Conservation (phyloP, 2,329 filamentous ascomycete genomes). For the Neonectria coccinea region DNA sequence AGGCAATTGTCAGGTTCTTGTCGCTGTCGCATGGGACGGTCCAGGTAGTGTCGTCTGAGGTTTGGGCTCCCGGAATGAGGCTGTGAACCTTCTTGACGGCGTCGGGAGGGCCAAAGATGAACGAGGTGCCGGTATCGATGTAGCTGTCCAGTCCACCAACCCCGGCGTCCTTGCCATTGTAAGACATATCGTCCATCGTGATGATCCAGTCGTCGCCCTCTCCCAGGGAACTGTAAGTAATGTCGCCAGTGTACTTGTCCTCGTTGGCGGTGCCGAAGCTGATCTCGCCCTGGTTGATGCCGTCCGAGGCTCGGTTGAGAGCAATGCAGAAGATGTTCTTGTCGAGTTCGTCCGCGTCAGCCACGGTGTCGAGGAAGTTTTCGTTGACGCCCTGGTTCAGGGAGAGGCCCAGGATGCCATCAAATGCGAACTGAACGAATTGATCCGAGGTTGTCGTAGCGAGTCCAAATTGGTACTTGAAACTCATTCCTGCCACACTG, state of each 20-base stretch:
- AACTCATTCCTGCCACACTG: constrained; percentile 72
- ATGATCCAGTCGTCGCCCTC: constrained; percentile 78
- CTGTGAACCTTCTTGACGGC: constrained; percentile 77
- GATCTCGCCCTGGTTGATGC: constrained; percentile 77
- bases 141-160: constrained; percentile 72
- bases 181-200: constrained; percentile 71
- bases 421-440: constrained; percentile 83
- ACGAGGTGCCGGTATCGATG: constrained; percentile 87
- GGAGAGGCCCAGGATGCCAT: constrained; percentile 86
- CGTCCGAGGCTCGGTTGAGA: constrained; percentile 75
- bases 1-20: constrained; percentile 70
- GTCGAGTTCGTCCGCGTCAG: constrained; percentile 65
- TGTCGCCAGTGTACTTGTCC: constrained; percentile 73
- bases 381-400: constrained; percentile 69
- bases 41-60: constrained; percentile 71
- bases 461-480: constrained; percentile 77
- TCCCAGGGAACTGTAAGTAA: constrained; percentile 72
- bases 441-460: constrained; percentile 78
- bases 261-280: constrained; percentile 79
- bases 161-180: constrained; percentile 69
- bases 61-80: constrained; percentile 71
- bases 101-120: constrained; percentile 75
- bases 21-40: constrained; percentile 79
- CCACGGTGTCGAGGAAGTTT: constrained; percentile 75
- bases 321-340: constrained; percentile 78